Conservation (phyloP, 164 flowering plant genomes). For the Stephania japonica region DNA sequence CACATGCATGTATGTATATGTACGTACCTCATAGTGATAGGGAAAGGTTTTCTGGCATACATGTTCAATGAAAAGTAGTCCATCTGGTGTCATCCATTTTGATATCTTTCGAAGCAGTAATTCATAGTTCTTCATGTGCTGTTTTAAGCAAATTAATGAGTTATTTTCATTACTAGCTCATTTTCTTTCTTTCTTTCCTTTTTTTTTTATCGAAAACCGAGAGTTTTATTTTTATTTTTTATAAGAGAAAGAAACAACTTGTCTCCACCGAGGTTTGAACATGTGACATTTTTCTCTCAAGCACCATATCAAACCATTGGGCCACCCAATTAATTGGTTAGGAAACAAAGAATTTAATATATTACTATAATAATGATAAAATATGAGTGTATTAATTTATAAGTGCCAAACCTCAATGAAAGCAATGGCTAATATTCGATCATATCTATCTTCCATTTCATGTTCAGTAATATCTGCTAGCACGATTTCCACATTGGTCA, state of each 20-base stretch:
- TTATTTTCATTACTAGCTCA: neutral
- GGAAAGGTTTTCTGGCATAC: constrained; percentile 5
- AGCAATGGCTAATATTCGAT: constrained; percentile 1
- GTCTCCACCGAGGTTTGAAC: too few relatives aligned
- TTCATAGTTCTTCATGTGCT: constrained; percentile 7
- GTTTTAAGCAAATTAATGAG: too few relatives aligned
- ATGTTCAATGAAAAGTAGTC: constrained; percentile 2
- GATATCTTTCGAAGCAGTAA: constrained; percentile 8
- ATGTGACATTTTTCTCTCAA: too few relatives aligned
- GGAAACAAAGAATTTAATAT: too few relatives aligned
- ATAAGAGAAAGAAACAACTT: too few relatives aligned
- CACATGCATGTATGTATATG: neutral
- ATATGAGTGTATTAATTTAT: too few relatives aligned
- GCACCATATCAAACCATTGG: too few relatives aligned
- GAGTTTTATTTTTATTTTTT: too few relatives aligned
- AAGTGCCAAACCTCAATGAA: constrained; percentile 7
- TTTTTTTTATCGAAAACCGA: too few relatives aligned
- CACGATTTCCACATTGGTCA: constrained; percentile 11
- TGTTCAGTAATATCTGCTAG: constrained; percentile 7
- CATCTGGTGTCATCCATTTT: constrained; percentile 8
- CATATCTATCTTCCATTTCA: constrained; percentile 7
- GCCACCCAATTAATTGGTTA: too few relatives aligned
- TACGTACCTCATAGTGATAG: constrained; percentile 8
- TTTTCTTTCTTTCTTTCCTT: too few relatives aligned
- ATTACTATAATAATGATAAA: too few relatives aligned